Percentiles rank a stretch among this genome's conserved stretches.
phyloP scores from a whole-genome alignment of 2,329 filamentous ascomycete genomes.

The Cytospora mali region DNA sequence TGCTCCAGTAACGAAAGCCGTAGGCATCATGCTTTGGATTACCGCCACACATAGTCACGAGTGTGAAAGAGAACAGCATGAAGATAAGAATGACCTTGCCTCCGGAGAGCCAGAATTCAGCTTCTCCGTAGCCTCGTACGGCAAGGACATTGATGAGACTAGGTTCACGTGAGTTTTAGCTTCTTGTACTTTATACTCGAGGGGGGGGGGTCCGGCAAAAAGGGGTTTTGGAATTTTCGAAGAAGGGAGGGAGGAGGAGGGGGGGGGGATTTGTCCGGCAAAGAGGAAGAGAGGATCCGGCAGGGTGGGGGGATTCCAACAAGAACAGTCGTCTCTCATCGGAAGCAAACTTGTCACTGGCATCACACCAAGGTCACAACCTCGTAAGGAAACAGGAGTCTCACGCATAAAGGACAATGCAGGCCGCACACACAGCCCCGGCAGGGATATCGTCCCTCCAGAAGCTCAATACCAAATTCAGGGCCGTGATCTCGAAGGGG shows the following conservation, averaged over 20 bases:
- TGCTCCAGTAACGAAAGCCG: conserved; percentile 70
- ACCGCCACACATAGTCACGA: conserved; percentile 77
- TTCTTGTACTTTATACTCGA: conserved; percentile 3
- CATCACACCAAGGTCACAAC: neutral
- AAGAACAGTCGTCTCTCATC: neutral
- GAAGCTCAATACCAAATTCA: conserved; percentile 47
- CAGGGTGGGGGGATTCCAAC: neutral
- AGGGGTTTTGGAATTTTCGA: too few relatives aligned
- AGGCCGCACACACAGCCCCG: conserved; percentile 57
- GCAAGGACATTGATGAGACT: conserved; percentile 65
- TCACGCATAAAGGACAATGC: conserved; percentile 61
- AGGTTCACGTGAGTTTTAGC: conserved; percentile 35
- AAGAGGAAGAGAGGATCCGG: neutral
- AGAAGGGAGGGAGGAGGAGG: conserved; percentile 4
- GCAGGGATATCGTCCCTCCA: conserved; percentile 49
- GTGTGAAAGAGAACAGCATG: conserved; percentile 73
- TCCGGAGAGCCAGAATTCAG: conserved; percentile 68
- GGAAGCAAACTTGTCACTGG: conserved; percentile 3
- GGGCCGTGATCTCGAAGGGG: conserved; percentile 45
- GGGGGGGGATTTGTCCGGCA: neutral
- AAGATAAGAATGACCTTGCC: conserved; percentile 69
- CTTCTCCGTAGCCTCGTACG: conserved; percentile 68
- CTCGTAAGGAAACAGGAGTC: conserved; percentile 32
- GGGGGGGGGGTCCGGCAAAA: neutral
- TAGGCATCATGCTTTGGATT: conserved; percentile 71